A percentile compares a stretch with the other conserved stretches of the same genome.
Evolutionary conservation across 2,329 filamentous ascomycete genomes (phyloP).

Genomic region (Tolypocladium nubicola): DNA sequence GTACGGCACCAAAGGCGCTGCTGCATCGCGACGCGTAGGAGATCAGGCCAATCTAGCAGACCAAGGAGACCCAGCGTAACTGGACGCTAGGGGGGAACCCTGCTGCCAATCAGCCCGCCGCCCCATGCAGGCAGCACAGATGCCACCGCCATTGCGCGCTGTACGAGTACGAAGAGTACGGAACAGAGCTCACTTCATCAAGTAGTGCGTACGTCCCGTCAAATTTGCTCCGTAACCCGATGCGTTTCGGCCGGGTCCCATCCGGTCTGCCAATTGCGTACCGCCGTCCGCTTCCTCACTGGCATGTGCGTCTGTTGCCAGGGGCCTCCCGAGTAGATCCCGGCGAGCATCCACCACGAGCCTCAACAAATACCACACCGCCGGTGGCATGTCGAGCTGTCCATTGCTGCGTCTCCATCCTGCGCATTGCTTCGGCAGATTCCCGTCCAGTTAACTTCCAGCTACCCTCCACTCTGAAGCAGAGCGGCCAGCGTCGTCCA

Average conservation of each 20-base stretch:
- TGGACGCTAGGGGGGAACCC: not conserved
- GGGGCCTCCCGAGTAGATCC: not conserved
- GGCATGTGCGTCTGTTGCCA: not conserved
- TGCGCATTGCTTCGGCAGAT: not conserved
- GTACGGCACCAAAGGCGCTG: too few relatives aligned
- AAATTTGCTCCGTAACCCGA: not conserved
- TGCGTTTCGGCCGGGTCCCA: not conserved
- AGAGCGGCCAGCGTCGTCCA: not conserved
- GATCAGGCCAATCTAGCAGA: too few relatives aligned
- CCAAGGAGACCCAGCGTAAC: too few relatives aligned
- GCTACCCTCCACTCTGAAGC: not conserved
- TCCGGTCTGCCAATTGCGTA: not conserved
- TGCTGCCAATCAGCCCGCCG: not conserved
- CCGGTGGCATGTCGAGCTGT: not conserved
- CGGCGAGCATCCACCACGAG: not conserved
- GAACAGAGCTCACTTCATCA: not conserved
- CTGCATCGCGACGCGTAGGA: not conserved
- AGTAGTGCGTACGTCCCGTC: not conserved
- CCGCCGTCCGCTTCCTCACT: not conserved
- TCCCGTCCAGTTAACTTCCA: not conserved
- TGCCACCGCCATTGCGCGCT: not conserved
- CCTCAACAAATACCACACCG: not conserved
- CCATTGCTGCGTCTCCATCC: not conserved
- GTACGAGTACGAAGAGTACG: not conserved
- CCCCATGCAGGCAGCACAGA: not conserved